Evolutionary conservation across 2,329 filamentous ascomycete genomes (phyloP).

Genomic region (Beauveria rudraprayagi): DNA sequence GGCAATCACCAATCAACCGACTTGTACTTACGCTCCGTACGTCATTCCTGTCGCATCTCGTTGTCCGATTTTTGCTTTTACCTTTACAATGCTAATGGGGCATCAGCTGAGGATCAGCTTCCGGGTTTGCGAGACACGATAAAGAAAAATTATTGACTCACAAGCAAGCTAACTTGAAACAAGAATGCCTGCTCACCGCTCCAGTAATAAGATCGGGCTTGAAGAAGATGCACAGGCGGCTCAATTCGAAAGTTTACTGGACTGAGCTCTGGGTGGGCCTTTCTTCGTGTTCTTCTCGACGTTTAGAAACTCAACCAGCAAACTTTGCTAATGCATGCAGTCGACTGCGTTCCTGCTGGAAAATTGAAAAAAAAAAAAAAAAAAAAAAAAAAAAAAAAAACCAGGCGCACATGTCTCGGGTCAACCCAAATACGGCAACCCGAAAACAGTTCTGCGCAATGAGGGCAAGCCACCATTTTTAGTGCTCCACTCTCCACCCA

Average conservation of each 20-base stretch:
- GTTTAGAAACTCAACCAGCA: too few species aligned
- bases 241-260: too few species aligned
- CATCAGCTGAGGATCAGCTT: slow-evolving; percentile 1
- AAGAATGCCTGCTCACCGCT: neutral
- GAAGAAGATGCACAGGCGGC: too few species aligned
- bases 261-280: too few species aligned
- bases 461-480: neutral
- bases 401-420: neutral
- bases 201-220: too few species aligned
- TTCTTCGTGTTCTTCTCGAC: too few species aligned
- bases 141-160: too few species aligned
- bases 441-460: neutral
- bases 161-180: too few species aligned
- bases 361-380: too few species aligned
- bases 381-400: neutral
- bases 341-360: neutral
- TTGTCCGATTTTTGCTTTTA: neutral
- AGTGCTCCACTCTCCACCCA: neutral
- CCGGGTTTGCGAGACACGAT: neutral
- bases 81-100: neutral
- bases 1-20: neutral
- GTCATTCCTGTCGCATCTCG: neutral
- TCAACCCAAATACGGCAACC: slow-evolving; percentile 3
- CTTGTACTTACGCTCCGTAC: too few species aligned
- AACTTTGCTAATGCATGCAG: too few species aligned